Evolutionary conservation across 495 filamentous ascomycete genomes (phyloP).

Genomic region (Tuber umbilicatum): DNA sequence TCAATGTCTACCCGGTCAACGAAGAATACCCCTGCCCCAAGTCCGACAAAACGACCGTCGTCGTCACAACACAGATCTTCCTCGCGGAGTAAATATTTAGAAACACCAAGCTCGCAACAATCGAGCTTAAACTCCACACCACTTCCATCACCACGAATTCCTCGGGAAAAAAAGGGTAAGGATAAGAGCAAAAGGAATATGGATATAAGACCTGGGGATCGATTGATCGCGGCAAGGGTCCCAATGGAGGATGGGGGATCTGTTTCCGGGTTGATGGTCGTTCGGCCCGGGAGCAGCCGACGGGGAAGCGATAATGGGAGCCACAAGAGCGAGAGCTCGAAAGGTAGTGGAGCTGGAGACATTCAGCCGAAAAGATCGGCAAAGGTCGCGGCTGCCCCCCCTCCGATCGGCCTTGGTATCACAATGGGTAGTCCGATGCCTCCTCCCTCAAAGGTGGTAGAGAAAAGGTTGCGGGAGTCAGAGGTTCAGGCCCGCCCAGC

Average conservation of each 20-base stretch:
- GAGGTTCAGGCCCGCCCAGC: constrained; percentile 10
- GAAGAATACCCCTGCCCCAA: constrained; percentile 24
- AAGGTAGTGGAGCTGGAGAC: constrained; percentile 17
- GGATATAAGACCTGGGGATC: constrained; percentile 13
- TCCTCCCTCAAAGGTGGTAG: constrained; percentile 22
- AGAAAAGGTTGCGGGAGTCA: constrained; percentile 9
- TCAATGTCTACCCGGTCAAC: constrained; percentile 19
- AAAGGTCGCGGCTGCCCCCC: constrained; percentile 14
- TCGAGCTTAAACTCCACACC: constrained; percentile 1
- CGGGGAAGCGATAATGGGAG: constrained; percentile 29
- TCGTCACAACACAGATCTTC: constrained; percentile 3
- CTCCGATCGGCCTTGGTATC: constrained; percentile 25
- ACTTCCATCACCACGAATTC: constrained; percentile 17
- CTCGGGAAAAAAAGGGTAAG: constrained; percentile 17
- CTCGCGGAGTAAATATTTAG: constrained; percentile 16
- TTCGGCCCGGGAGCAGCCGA: constrained; percentile 23
- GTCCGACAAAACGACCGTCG: constrained; percentile 11
- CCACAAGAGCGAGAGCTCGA: constrained; percentile 30
- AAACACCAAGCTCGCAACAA: constrained; percentile 12
- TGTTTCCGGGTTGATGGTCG: constrained; percentile 25
- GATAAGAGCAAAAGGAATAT: constrained; percentile 8
- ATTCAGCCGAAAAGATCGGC: constrained; percentile 12
- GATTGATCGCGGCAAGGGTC: constrained; percentile 17
- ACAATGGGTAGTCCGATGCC: constrained; percentile 21
- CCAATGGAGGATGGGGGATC: constrained; percentile 24